Evolutionary conservation across 306 rosid species (phyloP), one percentile per base, ranked within the genome.

Genomic region (Trifolium repens): DNA sequence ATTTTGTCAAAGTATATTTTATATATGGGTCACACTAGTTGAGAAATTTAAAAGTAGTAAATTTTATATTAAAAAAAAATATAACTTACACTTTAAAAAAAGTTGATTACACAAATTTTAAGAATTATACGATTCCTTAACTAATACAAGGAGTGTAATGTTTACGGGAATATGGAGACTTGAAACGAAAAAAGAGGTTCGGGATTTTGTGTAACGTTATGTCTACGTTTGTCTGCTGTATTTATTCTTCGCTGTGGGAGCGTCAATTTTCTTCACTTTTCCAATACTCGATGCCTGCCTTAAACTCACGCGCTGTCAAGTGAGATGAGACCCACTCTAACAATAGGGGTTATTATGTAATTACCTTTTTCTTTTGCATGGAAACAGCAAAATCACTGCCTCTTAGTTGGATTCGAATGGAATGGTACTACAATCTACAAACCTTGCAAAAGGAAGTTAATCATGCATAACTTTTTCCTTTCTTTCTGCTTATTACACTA

Each of bases 201-300:
- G 37, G 17, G 32, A 61, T 75, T 76, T 77, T 49, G 34, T 42
- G 69, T 75, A 78, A 69, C 91, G 91, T 84, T 35, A 80, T 43
- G 88, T 84, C 87, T 75, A 88, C 90, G 88, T 84, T 78, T 79
- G 73, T 75, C 80, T 66, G 82, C 84, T 84, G 42, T 14, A 30
- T 44, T 53, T n/a, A 37, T 52, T 53, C 27, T 54, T 54, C 64
- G 55, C 76, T 43, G 13, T 22, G 8, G 72, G 78, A 84, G 77
- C 87, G 43, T 78, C 54, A 30, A 39, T 79, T 74, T 72, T 60
- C 62, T 9, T 44, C 12, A 37, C 72, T 72, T 64, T 65, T 73
- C 27, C 44, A 44, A 61, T 34, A 34, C 0, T 34, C 34, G 11
- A 10, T 66, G 24, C 47, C 2, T 55, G 26, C 16, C 5, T 59